phyloP scores from a whole-genome alignment of 495 filamentous ascomycete species.

The Venustampulla echinocandica region DNA sequence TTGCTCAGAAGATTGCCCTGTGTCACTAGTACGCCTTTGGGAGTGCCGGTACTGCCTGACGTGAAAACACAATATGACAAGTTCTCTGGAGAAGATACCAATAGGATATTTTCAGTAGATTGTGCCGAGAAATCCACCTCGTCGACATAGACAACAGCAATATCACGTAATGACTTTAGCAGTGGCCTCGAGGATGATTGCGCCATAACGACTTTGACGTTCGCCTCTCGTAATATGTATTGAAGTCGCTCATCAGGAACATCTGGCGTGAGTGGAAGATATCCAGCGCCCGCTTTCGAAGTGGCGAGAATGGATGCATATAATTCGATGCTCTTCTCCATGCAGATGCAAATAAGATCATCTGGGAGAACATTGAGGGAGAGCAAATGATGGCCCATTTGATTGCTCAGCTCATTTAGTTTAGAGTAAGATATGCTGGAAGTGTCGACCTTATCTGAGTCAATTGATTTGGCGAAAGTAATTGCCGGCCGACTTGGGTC shows the following conservation, averaged over 20 bases:
- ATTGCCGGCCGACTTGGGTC: constrained; percentile 48
- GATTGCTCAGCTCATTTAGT: constrained; percentile 54
- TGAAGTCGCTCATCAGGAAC: constrained; percentile 47
- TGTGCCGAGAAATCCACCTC: constrained; percentile 5
- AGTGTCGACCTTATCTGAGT: constrained; percentile 20
- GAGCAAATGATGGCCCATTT: constrained; percentile 50
- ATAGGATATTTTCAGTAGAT: constrained; percentile 21
- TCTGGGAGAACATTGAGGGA: constrained; percentile 35
- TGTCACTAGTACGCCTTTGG: constrained; percentile 64
- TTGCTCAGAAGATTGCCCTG: constrained; percentile 61
- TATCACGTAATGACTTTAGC: constrained; percentile 2
- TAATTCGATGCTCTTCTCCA: constrained; percentile 59
- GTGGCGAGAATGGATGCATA: constrained; percentile 66
- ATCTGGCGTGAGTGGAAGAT: constrained; percentile 60
- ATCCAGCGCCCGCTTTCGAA: constrained; percentile 63
- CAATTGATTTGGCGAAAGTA: constrained; percentile 44
- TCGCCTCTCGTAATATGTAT: constrained; percentile 45
- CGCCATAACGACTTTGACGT: constrained; percentile 29
- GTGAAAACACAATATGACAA: constrained; percentile 32
- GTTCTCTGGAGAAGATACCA: constrained; percentile 21
- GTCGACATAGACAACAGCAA: constrained; percentile 18
- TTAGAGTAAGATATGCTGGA: constrained; percentile 50
- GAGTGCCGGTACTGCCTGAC: constrained; percentile 41
- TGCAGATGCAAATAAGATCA: constrained; percentile 54
- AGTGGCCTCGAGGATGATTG: constrained; percentile 9